A percentile compares a stretch with the other conserved stretches of the same genome.
Evolutionary conservation across 106 monocot genomes (phyloP).

Genomic region (Xerophyta viscosa): DNA sequence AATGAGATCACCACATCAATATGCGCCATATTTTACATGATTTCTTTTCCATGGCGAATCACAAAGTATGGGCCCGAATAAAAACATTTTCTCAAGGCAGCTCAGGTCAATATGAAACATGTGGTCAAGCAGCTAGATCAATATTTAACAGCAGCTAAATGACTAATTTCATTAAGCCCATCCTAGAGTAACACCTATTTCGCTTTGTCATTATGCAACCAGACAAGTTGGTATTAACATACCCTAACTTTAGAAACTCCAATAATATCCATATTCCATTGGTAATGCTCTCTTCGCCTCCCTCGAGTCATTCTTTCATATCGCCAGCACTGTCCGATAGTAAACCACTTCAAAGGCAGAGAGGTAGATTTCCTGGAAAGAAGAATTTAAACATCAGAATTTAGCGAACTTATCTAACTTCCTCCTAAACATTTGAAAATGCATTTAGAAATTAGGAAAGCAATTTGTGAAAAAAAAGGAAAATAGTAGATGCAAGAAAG

Average conservation of each 20-base stretch:
- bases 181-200: too few species aligned
- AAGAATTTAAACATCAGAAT: conserved; percentile 25
- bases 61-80: too few species aligned
- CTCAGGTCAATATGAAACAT: too few species aligned
- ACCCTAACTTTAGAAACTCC: conserved; percentile 84
- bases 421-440: neutral
- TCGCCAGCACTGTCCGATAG: conserved; percentile 98
- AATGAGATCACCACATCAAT: too few species aligned
- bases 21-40: too few species aligned
- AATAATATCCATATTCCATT: conserved; percentile 99
- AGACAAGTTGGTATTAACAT: conserved; percentile 7
- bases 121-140: too few species aligned
- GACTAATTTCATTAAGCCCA: too few species aligned
- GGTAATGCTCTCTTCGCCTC: conserved; percentile 94
- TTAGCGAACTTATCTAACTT: too few species aligned
- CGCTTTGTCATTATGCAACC: too few species aligned
- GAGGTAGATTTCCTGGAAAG: conserved; percentile 86
- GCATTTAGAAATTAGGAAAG: neutral
- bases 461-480: neutral
- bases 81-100: too few species aligned
- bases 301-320: conserved; percentile 99
- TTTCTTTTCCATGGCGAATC: too few species aligned
- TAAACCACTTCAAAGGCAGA: conserved; percentile 97
- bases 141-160: too few species aligned
- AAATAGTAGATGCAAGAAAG: neutral